These are phyloP conservation scores for Ophiocordyceps camponoti-saundersi DNA, from an alignment of 2,329 filamentous ascomycete species.

Conservation along the genomic window DNA sequence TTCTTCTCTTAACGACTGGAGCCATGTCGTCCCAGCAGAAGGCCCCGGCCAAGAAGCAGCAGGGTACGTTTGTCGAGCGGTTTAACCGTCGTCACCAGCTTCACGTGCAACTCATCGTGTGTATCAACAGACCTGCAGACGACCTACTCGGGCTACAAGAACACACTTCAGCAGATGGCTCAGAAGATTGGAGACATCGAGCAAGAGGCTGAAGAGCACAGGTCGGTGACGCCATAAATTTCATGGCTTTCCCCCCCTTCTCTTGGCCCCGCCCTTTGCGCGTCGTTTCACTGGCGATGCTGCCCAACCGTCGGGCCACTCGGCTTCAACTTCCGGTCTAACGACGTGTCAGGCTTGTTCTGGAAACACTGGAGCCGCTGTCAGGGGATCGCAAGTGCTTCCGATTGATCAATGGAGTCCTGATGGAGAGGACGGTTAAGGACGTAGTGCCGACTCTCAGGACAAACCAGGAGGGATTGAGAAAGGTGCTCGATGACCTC, in stretches of 20 bases:
- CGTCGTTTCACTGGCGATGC: neutral
- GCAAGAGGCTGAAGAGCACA: slow-evolving; percentile 94
- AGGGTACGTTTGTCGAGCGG: slow-evolving; percentile 31
- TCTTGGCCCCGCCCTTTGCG: neutral
- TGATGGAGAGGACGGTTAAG: slow-evolving; percentile 84
- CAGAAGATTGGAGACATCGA: slow-evolving; percentile 96
- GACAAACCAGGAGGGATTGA: slow-evolving; percentile 86
- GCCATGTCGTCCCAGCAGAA: slow-evolving; percentile 29
- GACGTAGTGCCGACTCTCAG: slow-evolving; percentile 82
- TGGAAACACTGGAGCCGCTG: slow-evolving; percentile 78
- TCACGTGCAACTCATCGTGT: slow-evolving; percentile 1
- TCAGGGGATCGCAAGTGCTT: slow-evolving; percentile 86
- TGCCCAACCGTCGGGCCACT: slow-evolving; percentile 1
- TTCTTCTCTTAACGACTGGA: neutral
- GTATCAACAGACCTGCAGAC: slow-evolving; percentile 52
- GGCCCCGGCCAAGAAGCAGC: slow-evolving; percentile 52
- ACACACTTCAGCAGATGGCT: slow-evolving; percentile 74
- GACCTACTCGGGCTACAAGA: slow-evolving; percentile 65
- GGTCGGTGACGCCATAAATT: slow-evolving; percentile 32
- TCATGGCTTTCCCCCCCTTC: neutral
- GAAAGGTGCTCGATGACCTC: slow-evolving; percentile 84
- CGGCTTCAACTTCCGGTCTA: slow-evolving; percentile 6
- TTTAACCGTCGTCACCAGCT: neutral
- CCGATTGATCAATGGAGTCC: slow-evolving; percentile 92
- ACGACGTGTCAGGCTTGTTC: slow-evolving; percentile 52